These are phyloP conservation scores for Calonectria henricotiae DNA, from an alignment of 2,329 filamentous ascomycete species.

Conservation along the genomic window DNA sequence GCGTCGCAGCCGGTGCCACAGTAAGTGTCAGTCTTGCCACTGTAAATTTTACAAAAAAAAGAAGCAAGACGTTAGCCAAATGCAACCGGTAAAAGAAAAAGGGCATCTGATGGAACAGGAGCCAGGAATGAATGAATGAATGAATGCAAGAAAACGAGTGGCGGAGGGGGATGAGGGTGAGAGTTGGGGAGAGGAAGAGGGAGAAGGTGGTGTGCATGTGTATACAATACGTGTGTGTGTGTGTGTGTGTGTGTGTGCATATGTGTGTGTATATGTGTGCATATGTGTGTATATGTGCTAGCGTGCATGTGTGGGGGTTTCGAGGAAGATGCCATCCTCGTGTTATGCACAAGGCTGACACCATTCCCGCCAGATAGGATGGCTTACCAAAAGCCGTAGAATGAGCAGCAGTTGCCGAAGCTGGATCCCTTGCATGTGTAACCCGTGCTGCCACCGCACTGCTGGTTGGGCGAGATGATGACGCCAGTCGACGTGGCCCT, in stretches of 20 bases:
- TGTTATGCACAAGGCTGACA: constrained; percentile 24
- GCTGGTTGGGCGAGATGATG: constrained; percentile 56
- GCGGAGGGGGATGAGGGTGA: background rate
- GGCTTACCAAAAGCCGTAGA: constrained; percentile 61
- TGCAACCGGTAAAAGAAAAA: constrained; percentile 2
- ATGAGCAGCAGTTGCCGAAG: constrained; percentile 62
- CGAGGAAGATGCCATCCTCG: background rate
- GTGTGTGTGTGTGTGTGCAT: background rate
- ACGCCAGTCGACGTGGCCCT: constrained; percentile 44
- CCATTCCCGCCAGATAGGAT: background rate
- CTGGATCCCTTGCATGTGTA: constrained; percentile 58
- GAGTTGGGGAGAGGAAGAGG: too few species aligned
- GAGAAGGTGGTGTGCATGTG: background rate
- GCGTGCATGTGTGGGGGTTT: constrained; percentile 2
- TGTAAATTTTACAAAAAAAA: constrained; percentile 53
- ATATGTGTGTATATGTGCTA: background rate
- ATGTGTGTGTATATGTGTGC: background rate
- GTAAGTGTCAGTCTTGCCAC: constrained; percentile 46
- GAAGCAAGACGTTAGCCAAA: constrained; percentile 38
- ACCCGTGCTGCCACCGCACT: constrained; percentile 57
- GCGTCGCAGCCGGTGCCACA: constrained; percentile 61
- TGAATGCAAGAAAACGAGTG: background rate
- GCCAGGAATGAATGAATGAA: background rate
- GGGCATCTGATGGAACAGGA: constrained; percentile 1
- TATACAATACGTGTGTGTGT: too few species aligned